Base-by-base conservation (phyloP, 2,329 filamentous ascomycete genomes). In the Verticillium klebahnii region DNA sequence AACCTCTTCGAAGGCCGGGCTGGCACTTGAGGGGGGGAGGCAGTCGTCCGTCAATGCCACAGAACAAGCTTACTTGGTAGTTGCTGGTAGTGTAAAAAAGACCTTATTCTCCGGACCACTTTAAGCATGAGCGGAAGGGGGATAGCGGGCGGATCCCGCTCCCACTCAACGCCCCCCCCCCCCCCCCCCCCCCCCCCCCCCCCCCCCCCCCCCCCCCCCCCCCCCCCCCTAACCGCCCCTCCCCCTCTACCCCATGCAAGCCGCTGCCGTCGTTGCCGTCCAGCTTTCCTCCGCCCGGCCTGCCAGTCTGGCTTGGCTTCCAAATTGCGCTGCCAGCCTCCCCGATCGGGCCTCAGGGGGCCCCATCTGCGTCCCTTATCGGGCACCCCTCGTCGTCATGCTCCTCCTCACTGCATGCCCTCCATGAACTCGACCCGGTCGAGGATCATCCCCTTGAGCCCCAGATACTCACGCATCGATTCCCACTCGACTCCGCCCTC, bases 401-500 rank as follows among this genome's bases (percentile, higher is more conserved):
- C 29, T 32, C 29, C 31, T 57, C 54, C 31, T 66, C 61, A 66
- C 56, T 72, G 77, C 93, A 97, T 97, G 19, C 94, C 95, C 67
- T 92, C 89, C 91, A 98, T 94, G 69, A 97, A 83, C 72, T 94
- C 91, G 17, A 92, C 89, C 67, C 89, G 88, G 75, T 99, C 95
- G 59, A 99, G 78, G 67, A 96, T 84, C 94, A 98, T 97, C 32
- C 91, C 90, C 71, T 90, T 89, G 70, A 90, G 83, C 40, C 91
- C 86, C 69, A 93, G 87, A 77, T 92, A 95, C 77, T 97, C 91
- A 67, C 89, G 86, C 65, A 99, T 79, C 36, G 84, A 85, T 69
- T 96, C 89, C 92, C 95, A 99, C 65, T 97, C 94, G 60, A 87
- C 83, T 0, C 95, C 94, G 67, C 93, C 90, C 77, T 99, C 95